These are phyloP conservation scores for Leccinum pachyderme DNA, from an alignment of 1,284 basidiomycete species.

Conservation along the genomic window DNA sequence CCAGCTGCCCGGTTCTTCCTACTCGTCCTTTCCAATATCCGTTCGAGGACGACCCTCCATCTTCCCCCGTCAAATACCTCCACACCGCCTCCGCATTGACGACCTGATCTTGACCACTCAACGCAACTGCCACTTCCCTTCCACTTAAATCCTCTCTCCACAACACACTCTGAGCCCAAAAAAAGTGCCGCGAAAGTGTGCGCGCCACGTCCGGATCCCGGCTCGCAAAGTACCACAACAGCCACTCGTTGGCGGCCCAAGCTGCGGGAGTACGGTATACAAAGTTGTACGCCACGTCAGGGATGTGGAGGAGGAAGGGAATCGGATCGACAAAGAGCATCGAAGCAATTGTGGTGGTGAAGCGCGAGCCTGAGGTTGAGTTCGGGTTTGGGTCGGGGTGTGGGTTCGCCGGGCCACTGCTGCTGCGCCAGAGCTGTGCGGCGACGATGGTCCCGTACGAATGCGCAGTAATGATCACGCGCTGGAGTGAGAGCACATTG, in stretches of 20 bases:
- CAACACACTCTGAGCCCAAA: conserved; percentile 60
- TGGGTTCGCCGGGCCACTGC: background rate
- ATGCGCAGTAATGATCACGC: conserved; percentile 51
- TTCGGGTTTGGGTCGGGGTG: background rate
- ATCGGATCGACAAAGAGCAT: conserved; percentile 61
- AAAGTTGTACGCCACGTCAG: conserved; percentile 62
- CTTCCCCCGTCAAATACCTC: conserved; percentile 50
- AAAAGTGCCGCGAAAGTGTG: conserved; percentile 57
- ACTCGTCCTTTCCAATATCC: conserved; percentile 34
- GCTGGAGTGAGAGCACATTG: conserved; percentile 38
- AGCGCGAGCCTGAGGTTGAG: background rate
- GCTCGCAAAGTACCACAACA: conserved; percentile 66
- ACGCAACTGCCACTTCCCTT: conserved; percentile 39
- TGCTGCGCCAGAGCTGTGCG: conserved; percentile 44
- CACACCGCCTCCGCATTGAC: conserved; percentile 50
- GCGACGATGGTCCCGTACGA: conserved; percentile 64
- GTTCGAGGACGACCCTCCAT: conserved; percentile 14
- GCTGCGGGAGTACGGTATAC: conserved; percentile 51
- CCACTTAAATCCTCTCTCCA: conserved; percentile 56
- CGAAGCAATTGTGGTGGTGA: conserved; percentile 38
- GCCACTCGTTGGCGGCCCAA: conserved; percentile 54
- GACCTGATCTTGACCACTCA: conserved; percentile 59
- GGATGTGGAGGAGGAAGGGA: conserved; percentile 59
- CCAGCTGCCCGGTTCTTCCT: conserved; percentile 27
- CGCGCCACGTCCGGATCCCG: conserved; percentile 61